Percentiles rank a stretch among this genome's conserved stretches.
These are phyloP conservation scores for Vanilla planifolia DNA, from an alignment of 106 monocot species.

Conservation along the genomic window DNA sequence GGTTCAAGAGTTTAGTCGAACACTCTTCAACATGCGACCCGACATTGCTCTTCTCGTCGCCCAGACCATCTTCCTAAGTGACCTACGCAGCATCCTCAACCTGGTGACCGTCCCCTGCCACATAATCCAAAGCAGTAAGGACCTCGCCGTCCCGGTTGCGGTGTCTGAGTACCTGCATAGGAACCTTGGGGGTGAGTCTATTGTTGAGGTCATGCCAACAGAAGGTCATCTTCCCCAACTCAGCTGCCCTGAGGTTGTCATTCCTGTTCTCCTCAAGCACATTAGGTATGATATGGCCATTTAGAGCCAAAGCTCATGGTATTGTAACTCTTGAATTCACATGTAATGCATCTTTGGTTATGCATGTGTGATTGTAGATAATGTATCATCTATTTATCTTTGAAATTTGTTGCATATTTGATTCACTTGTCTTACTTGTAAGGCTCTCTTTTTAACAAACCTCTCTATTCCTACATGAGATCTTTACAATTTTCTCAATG, in stretches of 20 bases:
- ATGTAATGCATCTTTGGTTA: too few relatives aligned
- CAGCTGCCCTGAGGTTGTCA: conserved; percentile 80
- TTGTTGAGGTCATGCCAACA: conserved; percentile 87
- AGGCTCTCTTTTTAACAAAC: too few relatives aligned
- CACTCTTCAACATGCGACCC: conserved; percentile 94
- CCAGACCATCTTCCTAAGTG: conserved; percentile 84
- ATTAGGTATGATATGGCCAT: conserved; percentile 58
- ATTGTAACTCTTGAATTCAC: too few relatives aligned
- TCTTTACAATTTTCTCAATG: too few relatives aligned
- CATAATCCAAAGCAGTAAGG: conserved; percentile 88
- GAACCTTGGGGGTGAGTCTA: conserved; percentile 68
- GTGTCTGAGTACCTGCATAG: conserved; percentile 88
- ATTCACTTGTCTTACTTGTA: too few relatives aligned
- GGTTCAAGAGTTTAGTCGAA: conserved; percentile 95
- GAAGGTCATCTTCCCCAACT: conserved; percentile 95
- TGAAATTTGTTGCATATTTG: too few relatives aligned
- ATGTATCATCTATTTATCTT: too few relatives aligned
- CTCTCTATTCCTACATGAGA: too few relatives aligned
- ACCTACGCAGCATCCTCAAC: conserved; percentile 42
- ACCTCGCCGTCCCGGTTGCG: conserved; percentile 81
- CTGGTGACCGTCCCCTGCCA: conserved; percentile 82
- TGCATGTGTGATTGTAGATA: too few relatives aligned
- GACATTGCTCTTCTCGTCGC: conserved; percentile 83
- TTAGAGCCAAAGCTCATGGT: too few relatives aligned
- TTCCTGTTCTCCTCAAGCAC: conserved; percentile 82